Base-by-base conservation (phyloP, 2,329 filamentous ascomycete species). In the Ustulina deusta region DNA sequence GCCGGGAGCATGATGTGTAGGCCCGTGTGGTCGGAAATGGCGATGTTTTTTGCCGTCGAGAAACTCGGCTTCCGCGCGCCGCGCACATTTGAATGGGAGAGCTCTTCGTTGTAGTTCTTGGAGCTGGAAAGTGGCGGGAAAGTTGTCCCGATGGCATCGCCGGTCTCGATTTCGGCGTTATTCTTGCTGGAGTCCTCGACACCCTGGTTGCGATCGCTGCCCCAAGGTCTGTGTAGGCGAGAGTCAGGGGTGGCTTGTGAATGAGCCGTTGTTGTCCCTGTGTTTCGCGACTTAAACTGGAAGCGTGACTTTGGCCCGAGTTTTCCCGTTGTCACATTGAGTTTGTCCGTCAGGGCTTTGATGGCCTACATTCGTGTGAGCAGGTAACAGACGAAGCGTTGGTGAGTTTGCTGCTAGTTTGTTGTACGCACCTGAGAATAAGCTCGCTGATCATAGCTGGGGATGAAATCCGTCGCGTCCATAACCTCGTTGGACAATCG, bases 361-460 rank as follows among this genome's bases (percentile, higher is more conserved):
- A 97, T 89, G 25, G 92, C 88, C 89, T 93, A 74, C 10, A 11
- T 42, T 17, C 7, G 17, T 22, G 51, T 70, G 48, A 75, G 59
- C 61, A 11, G 36, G 6, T 34, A 11, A 25, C 9, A 20, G 36
- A 22, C 20, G 9, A 44, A 32, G 10, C 17, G 38, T 51, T 6
- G 25, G 4, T 15, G 32, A 27, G 46, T 13, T 22, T 6, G 10
- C 20, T 29, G 5, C 36, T 4, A 54, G 5, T 38, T 6, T 15
- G 48, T 6, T 46, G 7, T 32, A 66, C 64, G 62, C 80, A 94
- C 93, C 82, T 94, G 90, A 49, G 90, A 88, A 77, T 97, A 98
- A 27, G 91, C 91, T 73, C 93, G 89, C 78, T 96, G 93, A 75
- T 98, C 96, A 77, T 97, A 97, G 7, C 93, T 89, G 2, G 96